A percentile compares a stretch with the other conserved stretches of the same genome.
Evolutionary conservation across 768 basidiomycete species (phyloP).

Genomic region (Nevesoporus exiguus): DNA sequence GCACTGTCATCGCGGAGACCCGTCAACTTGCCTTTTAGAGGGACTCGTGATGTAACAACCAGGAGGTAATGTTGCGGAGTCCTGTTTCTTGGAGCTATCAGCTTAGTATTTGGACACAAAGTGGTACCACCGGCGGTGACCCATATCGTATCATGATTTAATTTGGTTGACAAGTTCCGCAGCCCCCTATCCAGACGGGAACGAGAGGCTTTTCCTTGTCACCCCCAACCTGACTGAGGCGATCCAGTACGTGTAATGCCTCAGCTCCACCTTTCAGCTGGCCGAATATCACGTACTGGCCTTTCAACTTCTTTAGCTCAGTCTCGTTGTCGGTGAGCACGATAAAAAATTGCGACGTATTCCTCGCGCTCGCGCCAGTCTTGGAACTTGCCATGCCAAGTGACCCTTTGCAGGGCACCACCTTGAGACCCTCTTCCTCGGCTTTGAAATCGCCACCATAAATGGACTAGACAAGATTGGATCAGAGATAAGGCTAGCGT

Average conservation of each 20-base stretch:
- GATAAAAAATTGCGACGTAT: conserved; percentile 50
- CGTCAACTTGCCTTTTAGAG: conserved; percentile 1
- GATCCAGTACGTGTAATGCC: conserved; percentile 33
- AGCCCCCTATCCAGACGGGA: conserved; percentile 44
- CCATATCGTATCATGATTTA: not conserved
- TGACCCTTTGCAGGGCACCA: conserved; percentile 38
- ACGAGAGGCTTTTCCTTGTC: conserved; percentile 34
- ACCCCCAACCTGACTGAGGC: conserved; percentile 32
- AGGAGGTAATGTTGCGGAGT: not conserved
- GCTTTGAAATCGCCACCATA: conserved; percentile 50
- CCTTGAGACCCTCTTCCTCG: conserved; percentile 48
- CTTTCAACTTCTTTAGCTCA: conserved; percentile 44
- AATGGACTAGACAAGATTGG: conserved; percentile 34
- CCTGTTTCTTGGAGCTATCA: not conserved
- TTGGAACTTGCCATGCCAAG: conserved; percentile 51
- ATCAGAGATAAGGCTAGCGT: conserved; percentile 3
- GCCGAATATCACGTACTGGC: conserved; percentile 48
- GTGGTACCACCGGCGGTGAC: not conserved
- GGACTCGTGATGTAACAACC: conserved; percentile 4
- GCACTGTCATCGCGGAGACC: not conserved
- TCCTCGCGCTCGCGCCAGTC: conserved; percentile 41
- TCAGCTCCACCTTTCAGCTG: conserved; percentile 33
- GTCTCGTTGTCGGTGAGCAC: conserved; percentile 41
- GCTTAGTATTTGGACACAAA: not conserved
- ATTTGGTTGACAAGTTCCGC: conserved; percentile 26